These are phyloP conservation scores for Fusarium papillatum DNA, from an alignment of 2,329 filamentous ascomycete genomes.

Conservation along the genomic window DNA sequence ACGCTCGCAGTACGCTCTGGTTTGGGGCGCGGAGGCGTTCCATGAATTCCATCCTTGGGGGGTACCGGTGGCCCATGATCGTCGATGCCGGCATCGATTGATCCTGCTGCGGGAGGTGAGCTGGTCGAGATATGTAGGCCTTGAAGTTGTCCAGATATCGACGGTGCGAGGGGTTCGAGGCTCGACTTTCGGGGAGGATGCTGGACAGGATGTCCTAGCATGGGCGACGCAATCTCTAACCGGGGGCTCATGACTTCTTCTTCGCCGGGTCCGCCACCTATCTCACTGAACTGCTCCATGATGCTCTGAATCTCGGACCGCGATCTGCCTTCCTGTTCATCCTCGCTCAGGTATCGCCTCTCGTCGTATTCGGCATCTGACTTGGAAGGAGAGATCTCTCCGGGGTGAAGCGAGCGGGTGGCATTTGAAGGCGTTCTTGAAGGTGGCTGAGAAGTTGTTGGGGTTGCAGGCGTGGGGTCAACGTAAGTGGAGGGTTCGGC, in stretches of 20 bases:
- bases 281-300: constrained; percentile 94
- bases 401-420: constrained; percentile 59
- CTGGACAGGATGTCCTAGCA: constrained; percentile 74
- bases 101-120: constrained; percentile 54
- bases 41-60: constrained; percentile 68
- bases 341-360: constrained; percentile 69
- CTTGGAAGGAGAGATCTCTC: constrained; percentile 65
- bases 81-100: constrained; percentile 54
- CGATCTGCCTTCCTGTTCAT: constrained; percentile 77
- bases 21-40: constrained; percentile 51
- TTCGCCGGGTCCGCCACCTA: constrained; percentile 76
- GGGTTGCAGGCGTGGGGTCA: constrained; percentile 71
- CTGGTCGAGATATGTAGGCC: constrained; percentile 56
- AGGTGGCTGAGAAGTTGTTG: constrained; percentile 66
- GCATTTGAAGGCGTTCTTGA: constrained; percentile 72
- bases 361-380: constrained; percentile 70
- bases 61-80: constrained; percentile 70
- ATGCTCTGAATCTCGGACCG: constrained; percentile 95
- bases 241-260: constrained; percentile 95
- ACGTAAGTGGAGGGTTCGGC: constrained; percentile 64
- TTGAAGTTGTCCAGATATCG: constrained; percentile 62
- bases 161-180: constrained; percentile 77
- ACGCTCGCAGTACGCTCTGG: constrained; percentile 53
- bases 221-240: constrained; percentile 84
- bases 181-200: constrained; percentile 91